phyloP scores from a whole-genome alignment of 1,139 yeast species.

The Yamadazyma taylorii region DNA sequence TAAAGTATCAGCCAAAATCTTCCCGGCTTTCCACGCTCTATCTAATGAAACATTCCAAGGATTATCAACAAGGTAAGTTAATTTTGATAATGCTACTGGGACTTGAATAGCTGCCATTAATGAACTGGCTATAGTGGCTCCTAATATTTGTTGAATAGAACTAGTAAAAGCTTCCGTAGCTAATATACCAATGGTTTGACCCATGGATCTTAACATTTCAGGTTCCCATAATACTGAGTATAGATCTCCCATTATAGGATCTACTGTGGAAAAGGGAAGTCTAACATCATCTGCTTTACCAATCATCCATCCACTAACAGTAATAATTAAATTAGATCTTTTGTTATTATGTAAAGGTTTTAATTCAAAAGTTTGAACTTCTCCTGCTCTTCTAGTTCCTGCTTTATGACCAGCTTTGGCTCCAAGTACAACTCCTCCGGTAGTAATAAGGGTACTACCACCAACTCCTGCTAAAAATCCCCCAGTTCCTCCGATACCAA shows the following conservation, averaged over 20 bases:
- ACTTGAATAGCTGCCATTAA: slow-evolving; percentile 94
- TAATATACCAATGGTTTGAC: slow-evolving; percentile 89
- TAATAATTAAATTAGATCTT: slow-evolving; percentile 82
- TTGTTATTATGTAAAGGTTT: slow-evolving; percentile 90
- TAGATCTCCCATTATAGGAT: slow-evolving; percentile 96
- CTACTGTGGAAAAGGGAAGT: slow-evolving; percentile 92
- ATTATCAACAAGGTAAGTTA: slow-evolving; percentile 87
- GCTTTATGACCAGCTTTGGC: slow-evolving; percentile 86
- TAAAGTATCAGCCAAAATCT: slow-evolving; percentile 86
- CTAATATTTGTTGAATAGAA: slow-evolving; percentile 91
- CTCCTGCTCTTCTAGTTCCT: slow-evolving; percentile 84
- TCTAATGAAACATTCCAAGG: slow-evolving; percentile 98
- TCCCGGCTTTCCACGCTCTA: slow-evolving; percentile 96
- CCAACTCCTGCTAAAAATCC: slow-evolving; percentile 96
- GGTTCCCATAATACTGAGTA: slow-evolving; percentile 97
- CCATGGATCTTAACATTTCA: slow-evolving; percentile 93
- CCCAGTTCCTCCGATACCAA: slow-evolving; percentile 89
- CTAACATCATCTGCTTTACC: slow-evolving; percentile 95
- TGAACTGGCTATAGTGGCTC: slow-evolving; percentile 88
- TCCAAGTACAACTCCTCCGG: slow-evolving; percentile 89
- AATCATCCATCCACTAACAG: slow-evolving; percentile 98
- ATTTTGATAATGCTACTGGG: slow-evolving; percentile 87
- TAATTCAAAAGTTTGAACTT: slow-evolving; percentile 90
- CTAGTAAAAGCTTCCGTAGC: slow-evolving; percentile 94
- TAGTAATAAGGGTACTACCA: slow-evolving; percentile 91